Percentiles rank a stretch among this genome's conserved stretches.
These are phyloP conservation scores for Micractinium sp. DNA, from an alignment of 139 green algal species.

Conservation along the genomic window DNA sequence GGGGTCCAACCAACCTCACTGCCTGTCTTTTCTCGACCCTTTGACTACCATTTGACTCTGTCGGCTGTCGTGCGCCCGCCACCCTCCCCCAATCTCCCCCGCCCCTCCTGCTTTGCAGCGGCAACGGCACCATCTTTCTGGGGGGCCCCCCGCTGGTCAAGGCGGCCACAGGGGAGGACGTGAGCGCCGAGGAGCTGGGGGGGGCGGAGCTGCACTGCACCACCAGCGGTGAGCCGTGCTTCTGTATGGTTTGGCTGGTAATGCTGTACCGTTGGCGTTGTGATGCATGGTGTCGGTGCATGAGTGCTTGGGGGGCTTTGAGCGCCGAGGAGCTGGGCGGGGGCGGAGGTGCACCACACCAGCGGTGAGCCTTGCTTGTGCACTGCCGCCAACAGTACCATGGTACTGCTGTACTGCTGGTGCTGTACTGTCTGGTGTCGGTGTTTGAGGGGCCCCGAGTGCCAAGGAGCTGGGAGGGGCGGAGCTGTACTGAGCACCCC, in stretches of 20 bases:
- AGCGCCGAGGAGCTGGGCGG: neutral
- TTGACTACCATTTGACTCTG: too few relatives aligned
- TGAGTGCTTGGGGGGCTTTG: neutral
- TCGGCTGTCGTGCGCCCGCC: too few relatives aligned
- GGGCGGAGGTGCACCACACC: neutral
- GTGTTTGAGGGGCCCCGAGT: too few relatives aligned
- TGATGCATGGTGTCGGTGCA: too few relatives aligned
- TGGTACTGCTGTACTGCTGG: too few relatives aligned
- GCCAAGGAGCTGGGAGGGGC: too few relatives aligned
- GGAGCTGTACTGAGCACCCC: neutral
- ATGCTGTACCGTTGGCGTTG: too few relatives aligned
- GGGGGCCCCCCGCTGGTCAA: conserved; percentile 70
- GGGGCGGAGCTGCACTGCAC: conserved; percentile 88
- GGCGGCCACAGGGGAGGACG: conserved; percentile 90
- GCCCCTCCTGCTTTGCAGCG: neutral
- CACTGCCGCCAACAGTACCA: neutral
- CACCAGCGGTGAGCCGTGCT: conserved; percentile 60
- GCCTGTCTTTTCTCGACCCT: too few relatives aligned
- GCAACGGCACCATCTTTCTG: conserved; percentile 85
- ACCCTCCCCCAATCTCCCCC: neutral
- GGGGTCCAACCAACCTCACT: too few relatives aligned
- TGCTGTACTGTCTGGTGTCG: too few relatives aligned
- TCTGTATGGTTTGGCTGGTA: too few relatives aligned
- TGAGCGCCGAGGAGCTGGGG: conserved; percentile 92
- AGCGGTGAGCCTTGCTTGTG: neutral